Evolutionary conservation across 2,329 filamentous ascomycete species (phyloP), one percentile per base, ranked within the genome.

Genomic region (Hymenoscyphus fructigenus): DNA sequence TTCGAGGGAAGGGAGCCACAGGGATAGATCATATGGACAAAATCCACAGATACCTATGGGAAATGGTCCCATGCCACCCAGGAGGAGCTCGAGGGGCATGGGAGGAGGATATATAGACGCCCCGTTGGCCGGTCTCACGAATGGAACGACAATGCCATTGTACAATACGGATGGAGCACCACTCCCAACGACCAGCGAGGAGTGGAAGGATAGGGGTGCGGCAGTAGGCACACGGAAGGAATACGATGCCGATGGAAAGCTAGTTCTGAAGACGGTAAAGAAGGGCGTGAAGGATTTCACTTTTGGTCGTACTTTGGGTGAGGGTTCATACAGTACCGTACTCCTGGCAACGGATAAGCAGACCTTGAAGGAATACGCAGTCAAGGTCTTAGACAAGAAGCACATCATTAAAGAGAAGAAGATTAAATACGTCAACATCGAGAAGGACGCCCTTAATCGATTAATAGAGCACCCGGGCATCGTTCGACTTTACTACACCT

Each of bases 381-480:
- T 99, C 79, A 99, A 99, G 78, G 94, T 99, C 17, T 85, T 99
- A 57, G 95, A 99, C 79, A 99, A 99, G 80, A 88, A 93, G 73
- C 95, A 99, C 78, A 99, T 99, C 75, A 99, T 99, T 83, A 99
- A 98, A 79, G 95, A 99, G 80, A 98, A 97, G 79, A 99, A 99
- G 84, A 96, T 99, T 75, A 99, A 99, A 83, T 99, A 99, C 75
- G 95, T 99, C 78, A 99, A 98, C 79, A 99, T 99, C 73, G 95
- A 99, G 79, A 97, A 97, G 80, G 94, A 99, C 79, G 98, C 95
- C 0, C 83, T 99, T 63, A 99, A 99, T 76, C 89, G 95, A 68
- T 82, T 99, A 65, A 98, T 94, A 3, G 94, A 99, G 69, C 95
- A 99, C 75, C 95, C 95, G 6, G 95, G 95, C 23, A 94, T 99